phyloP scores from a whole-genome alignment of 2,329 filamentous ascomycete genomes.

The Aureobasidium sp. region DNA sequence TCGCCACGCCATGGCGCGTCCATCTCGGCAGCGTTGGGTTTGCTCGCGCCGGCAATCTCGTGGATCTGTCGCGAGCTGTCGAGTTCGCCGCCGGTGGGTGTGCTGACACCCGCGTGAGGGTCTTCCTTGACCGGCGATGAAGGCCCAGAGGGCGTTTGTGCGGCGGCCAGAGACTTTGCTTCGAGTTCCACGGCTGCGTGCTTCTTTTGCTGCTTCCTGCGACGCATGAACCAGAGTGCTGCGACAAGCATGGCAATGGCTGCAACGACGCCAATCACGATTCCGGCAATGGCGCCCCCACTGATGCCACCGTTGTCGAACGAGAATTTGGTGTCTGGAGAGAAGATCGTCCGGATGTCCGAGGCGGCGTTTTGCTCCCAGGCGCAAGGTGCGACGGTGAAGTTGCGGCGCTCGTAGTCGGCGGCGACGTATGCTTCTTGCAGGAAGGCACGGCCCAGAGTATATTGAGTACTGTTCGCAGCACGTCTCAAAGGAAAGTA shows the following conservation, averaged over 20 bases:
- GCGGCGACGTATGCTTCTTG: constrained; percentile 35
- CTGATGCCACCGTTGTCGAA: constrained; percentile 20
- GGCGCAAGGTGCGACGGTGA: constrained; percentile 31
- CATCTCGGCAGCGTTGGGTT: constrained; percentile 26
- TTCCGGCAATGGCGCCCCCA: constrained; percentile 30
- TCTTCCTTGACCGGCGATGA: constrained; percentile 17
- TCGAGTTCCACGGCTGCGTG: constrained; percentile 26
- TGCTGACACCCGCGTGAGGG: constrained; percentile 24
- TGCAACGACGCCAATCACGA: constrained; percentile 29
- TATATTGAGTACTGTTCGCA: constrained; percentile 30
- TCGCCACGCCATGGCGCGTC: constrained; percentile 27
- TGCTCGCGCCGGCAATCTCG: constrained; percentile 27
- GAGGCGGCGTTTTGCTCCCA: constrained; percentile 26
- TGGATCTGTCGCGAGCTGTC: constrained; percentile 28
- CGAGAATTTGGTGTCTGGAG: constrained; percentile 19
- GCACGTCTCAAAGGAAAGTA: constrained; percentile 33
- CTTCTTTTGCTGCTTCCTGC: constrained; percentile 22
- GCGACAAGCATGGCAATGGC: constrained; percentile 24
- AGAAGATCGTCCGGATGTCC: constrained; percentile 27
- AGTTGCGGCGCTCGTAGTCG: constrained; percentile 32
- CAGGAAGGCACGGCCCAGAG: constrained; percentile 32
- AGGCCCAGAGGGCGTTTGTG: constrained; percentile 14
- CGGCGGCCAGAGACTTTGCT: constrained; percentile 23
- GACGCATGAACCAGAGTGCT: constrained; percentile 25
- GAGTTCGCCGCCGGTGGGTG: constrained; percentile 30